Conservation (phyloP, 352 stramenopile genomes). For the Pythium phragmitis region DNA sequence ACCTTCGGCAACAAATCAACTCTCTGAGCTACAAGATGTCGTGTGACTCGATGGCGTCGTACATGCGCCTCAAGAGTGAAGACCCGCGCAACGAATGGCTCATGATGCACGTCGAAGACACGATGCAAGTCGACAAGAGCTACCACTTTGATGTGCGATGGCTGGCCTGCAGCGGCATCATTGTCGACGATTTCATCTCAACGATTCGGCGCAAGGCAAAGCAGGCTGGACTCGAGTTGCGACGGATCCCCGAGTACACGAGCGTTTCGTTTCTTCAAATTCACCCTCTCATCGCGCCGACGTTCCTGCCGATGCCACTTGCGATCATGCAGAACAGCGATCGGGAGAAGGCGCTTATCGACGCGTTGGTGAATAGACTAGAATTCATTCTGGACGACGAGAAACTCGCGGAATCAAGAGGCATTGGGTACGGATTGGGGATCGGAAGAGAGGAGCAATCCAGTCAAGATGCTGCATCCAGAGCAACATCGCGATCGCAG, state of each 20-base stretch:
- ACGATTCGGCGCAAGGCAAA: conserved; percentile 63
- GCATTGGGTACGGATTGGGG: conserved; percentile 67
- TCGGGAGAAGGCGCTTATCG: conserved; percentile 30
- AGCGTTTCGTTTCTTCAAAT: conserved; percentile 72
- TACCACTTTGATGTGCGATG: conserved; percentile 78
- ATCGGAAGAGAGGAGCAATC: conserved; percentile 47
- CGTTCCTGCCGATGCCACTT: conserved; percentile 50
- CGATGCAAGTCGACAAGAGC: conserved; percentile 48
- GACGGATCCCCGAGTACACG: conserved; percentile 74
- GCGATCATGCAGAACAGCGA: conserved; percentile 25
- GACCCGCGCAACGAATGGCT: conserved; percentile 73
- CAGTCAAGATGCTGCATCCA: not conserved
- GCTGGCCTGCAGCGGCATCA: conserved; percentile 75
- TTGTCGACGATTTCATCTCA: conserved; percentile 72
- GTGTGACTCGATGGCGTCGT: conserved; percentile 33
- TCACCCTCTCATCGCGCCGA: conserved; percentile 64
- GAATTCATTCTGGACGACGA: conserved; percentile 73
- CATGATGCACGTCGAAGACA: conserved; percentile 67
- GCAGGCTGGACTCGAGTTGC: conserved; percentile 62
- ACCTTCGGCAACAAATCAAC: conserved; percentile 12
- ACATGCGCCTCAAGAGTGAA: conserved; percentile 31
- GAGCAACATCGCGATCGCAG: not conserved
- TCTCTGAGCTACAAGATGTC: conserved; percentile 47
- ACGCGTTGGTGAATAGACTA: conserved; percentile 39
- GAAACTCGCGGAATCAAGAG: conserved; percentile 53